A percentile compares a stretch with the other conserved stretches of the same genome.
These are phyloP conservation scores for Coniochaeta sp. DNA, from an alignment of 2,329 filamentous ascomycete species.

Conservation along the genomic window DNA sequence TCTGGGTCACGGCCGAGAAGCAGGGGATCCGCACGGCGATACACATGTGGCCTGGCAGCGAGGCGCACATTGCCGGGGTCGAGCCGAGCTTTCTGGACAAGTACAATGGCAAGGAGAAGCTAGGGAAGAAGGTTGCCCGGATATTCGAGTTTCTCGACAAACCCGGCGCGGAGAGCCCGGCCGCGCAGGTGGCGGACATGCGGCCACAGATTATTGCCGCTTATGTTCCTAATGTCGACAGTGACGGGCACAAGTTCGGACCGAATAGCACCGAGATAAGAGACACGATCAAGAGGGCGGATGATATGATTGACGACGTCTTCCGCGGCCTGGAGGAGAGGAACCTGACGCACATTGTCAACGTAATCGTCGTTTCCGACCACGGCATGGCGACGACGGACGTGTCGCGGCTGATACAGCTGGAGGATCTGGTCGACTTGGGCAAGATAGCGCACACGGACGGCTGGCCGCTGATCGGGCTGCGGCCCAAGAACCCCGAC, in stretches of 20 bases:
- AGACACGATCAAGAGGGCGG: slow-evolving; percentile 68
- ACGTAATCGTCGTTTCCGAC: slow-evolving; percentile 92
- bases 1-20: slow-evolving; percentile 89
- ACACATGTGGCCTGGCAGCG: slow-evolving; percentile 98
- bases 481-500: slow-evolving; percentile 65
- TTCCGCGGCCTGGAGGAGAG: slow-evolving; percentile 70
- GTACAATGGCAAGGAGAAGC: slow-evolving; percentile 69
- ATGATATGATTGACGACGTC: slow-evolving; percentile 71
- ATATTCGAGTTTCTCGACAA: slow-evolving; percentile 79
- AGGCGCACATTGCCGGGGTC: slow-evolving; percentile 70
- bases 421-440: slow-evolving; percentile 82
- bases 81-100: slow-evolving; percentile 78
- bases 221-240: slow-evolving; percentile 90
- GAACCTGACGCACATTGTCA: slow-evolving; percentile 84
- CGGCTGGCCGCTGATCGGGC: slow-evolving; percentile 87
- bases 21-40: slow-evolving; percentile 73
- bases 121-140: slow-evolving; percentile 69
- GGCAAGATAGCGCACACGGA: slow-evolving; percentile 74
- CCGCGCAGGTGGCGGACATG: slow-evolving; percentile 40
- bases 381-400: slow-evolving; percentile 98
- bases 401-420: slow-evolving; percentile 68
- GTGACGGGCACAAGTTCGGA: slow-evolving; percentile 78
- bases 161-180: slow-evolving; percentile 59
- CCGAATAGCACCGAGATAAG: slow-evolving; percentile 92
- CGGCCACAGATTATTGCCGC: slow-evolving; percentile 88